Evolutionary conservation across 1,284 basidiomycete species (phyloP).

Genomic region (Ganoderma multipileum): DNA sequence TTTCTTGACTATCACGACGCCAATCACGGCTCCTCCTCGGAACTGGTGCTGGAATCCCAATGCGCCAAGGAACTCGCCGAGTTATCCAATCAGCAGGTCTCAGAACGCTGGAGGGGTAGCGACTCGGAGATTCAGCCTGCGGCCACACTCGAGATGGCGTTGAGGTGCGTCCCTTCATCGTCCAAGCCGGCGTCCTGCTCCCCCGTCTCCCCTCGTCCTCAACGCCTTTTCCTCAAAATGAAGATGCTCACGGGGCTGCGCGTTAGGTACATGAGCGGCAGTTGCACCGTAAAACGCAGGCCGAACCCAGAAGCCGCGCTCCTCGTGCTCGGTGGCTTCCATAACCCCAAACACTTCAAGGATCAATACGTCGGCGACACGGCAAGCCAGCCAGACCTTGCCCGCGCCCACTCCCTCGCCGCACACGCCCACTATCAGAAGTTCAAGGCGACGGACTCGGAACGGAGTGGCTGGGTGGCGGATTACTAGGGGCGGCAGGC

Average conservation of each 20-base stretch:
- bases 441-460: conserved; percentile 6
- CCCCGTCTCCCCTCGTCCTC: background rate
- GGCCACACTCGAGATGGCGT: conserved; percentile 19
- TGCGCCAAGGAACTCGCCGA: conserved; percentile 10
- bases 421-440: conserved; percentile 16
- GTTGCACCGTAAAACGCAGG: conserved; percentile 13
- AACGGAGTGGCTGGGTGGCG: conserved; percentile 1
- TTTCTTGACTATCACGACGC: conserved; percentile 12
- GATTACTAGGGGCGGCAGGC: conserved; percentile 17
- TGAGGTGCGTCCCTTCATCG: conserved; percentile 12
- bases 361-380: conserved; percentile 7
- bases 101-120: conserved; percentile 6
- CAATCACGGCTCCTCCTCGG: conserved; percentile 3
- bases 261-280: conserved; percentile 17
- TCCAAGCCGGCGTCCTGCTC: no score
- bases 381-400: background rate
- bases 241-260: background rate
- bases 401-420: conserved; percentile 22
- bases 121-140: conserved; percentile 7
- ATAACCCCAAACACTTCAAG: conserved; percentile 6
- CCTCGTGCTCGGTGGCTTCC: conserved; percentile 16
- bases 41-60: background rate
- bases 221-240: background rate
- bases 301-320: conserved; percentile 18
- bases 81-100: conserved; percentile 1